These are phyloP conservation scores for Aspergillus novoparasiticus DNA, from an alignment of 2,329 filamentous ascomycete genomes.

Conservation along the genomic window DNA sequence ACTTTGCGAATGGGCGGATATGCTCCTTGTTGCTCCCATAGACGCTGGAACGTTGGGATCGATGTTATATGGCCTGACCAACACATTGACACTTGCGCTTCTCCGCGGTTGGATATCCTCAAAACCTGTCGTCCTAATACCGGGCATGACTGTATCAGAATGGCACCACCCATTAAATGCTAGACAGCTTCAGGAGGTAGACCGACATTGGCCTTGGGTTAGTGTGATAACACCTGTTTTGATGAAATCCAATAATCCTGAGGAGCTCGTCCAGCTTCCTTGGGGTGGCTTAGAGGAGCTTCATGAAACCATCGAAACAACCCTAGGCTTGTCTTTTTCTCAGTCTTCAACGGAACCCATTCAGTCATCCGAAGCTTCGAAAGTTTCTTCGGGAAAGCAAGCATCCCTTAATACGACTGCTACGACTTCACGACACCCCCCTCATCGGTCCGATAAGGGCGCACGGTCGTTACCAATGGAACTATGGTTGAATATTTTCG, in stretches of 20 bases:
- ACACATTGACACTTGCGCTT: constrained; percentile 78
- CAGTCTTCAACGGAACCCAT: constrained; percentile 11
- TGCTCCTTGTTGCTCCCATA: constrained; percentile 81
- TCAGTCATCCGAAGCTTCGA: constrained; percentile 10
- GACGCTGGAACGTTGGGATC: constrained; percentile 82
- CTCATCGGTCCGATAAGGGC: constrained; percentile 25
- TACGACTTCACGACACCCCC: constrained; percentile 24
- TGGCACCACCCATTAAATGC: constrained; percentile 90
- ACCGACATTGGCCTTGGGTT: constrained; percentile 84
- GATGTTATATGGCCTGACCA: constrained; percentile 83
- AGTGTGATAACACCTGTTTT: constrained; percentile 77
- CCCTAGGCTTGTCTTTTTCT: constrained; percentile 17
- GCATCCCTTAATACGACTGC: constrained; percentile 43
- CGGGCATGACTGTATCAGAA: constrained; percentile 85
- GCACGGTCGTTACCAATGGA: constrained; percentile 69
- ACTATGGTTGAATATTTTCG: constrained; percentile 85
- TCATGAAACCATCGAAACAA: constrained; percentile 33
- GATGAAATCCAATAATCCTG: constrained; percentile 71
- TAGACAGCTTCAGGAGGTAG: constrained; percentile 81
- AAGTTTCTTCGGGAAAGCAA: constrained; percentile 45
- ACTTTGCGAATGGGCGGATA: constrained; percentile 82
- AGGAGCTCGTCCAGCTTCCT: constrained; percentile 51
- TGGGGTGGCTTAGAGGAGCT: constrained; percentile 52
- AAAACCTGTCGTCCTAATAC: constrained; percentile 82
- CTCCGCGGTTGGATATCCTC: constrained; percentile 83